phyloP scores from a whole-genome alignment of 768 basidiomycete species.

The Leccinum arenicola region DNA sequence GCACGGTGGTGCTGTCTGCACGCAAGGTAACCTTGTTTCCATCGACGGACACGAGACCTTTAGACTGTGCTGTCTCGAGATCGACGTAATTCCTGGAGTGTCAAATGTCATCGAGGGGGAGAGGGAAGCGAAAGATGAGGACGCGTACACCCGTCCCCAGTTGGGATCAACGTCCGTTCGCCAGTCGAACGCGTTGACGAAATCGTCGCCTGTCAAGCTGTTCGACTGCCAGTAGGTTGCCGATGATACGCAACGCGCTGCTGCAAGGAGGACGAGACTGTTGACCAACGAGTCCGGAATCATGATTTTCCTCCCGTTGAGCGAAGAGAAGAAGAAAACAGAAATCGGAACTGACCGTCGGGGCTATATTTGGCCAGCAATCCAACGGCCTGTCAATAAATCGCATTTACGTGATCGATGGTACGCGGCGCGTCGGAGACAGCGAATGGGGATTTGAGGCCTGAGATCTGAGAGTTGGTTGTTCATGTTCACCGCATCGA shows the following conservation, averaged over 20 bases:
- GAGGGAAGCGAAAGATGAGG: not conserved
- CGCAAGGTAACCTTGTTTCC: slow-evolving; percentile 38
- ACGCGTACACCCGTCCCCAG: slow-evolving; percentile 26
- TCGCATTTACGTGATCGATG: not conserved
- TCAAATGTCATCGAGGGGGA: not conserved
- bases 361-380: not conserved
- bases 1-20: slow-evolving; percentile 32
- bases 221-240: slow-evolving; percentile 47
- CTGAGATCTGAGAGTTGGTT: no score
- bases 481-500: not conserved
- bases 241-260: slow-evolving; percentile 20
- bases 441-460: not conserved
- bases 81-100: slow-evolving; percentile 41
- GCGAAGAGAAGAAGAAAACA: not conserved
- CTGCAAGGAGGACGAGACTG: slow-evolving; percentile 10
- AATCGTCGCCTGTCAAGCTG: slow-evolving; percentile 45
- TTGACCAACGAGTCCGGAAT: not conserved
- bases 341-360: not conserved
- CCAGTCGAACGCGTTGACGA: slow-evolving; percentile 38
- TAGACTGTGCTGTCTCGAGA: slow-evolving; percentile 46
- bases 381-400: not conserved
- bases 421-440: not conserved
- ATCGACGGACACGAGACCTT: slow-evolving; percentile 58
- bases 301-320: slow-evolving; percentile 1
- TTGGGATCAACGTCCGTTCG: slow-evolving; percentile 29